These are phyloP conservation scores for Yamadazyma aaseri DNA, from an alignment of 1,139 yeast genomes.

Conservation along the genomic window DNA sequence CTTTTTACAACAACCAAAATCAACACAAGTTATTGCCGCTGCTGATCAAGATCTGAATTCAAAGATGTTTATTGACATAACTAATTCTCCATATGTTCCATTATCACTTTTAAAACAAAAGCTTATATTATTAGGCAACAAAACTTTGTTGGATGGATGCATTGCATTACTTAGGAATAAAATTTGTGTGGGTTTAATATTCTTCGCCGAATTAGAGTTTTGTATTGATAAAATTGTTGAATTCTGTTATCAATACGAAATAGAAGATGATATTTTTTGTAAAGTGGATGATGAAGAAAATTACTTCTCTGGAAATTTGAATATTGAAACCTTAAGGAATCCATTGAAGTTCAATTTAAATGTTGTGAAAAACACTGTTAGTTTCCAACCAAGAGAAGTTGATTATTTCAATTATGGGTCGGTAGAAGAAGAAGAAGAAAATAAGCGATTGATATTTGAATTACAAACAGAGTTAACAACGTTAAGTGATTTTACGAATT, in stretches of 20 bases:
- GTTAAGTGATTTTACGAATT: slow-evolving; percentile 40
- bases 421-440: slow-evolving; percentile 13
- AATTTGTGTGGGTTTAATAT: slow-evolving; percentile 48
- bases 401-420: slow-evolving; percentile 35
- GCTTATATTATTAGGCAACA: slow-evolving; percentile 34
- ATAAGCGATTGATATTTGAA: slow-evolving; percentile 8
- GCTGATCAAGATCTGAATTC: slow-evolving; percentile 10
- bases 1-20: slow-evolving; percentile 8
- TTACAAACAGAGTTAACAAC: slow-evolving; percentile 21
- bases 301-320: slow-evolving; percentile 12
- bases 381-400: slow-evolving; percentile 7
- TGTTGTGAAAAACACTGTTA: slow-evolving; percentile 12
- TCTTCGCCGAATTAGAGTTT: slow-evolving; percentile 54
- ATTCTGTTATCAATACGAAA: slow-evolving; percentile 25
- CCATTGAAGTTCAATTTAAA: slow-evolving; percentile 14
- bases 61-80: slow-evolving; percentile 37
- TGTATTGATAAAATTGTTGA: slow-evolving; percentile 47
- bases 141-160: slow-evolving; percentile 54
- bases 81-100: slow-evolving; percentile 36
- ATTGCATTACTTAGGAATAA: slow-evolving; percentile 43
- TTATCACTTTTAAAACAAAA: slow-evolving; percentile 32
- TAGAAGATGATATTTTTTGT: slow-evolving; percentile 35
- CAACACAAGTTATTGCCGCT: neutral
- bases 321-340: slow-evolving; percentile 10
- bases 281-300: slow-evolving; percentile 22